Percentiles rank a stretch among this genome's conserved stretches.
These are phyloP conservation scores for Vinca minor DNA, from an alignment of 257 asterid genomes.

Conservation along the genomic window DNA sequence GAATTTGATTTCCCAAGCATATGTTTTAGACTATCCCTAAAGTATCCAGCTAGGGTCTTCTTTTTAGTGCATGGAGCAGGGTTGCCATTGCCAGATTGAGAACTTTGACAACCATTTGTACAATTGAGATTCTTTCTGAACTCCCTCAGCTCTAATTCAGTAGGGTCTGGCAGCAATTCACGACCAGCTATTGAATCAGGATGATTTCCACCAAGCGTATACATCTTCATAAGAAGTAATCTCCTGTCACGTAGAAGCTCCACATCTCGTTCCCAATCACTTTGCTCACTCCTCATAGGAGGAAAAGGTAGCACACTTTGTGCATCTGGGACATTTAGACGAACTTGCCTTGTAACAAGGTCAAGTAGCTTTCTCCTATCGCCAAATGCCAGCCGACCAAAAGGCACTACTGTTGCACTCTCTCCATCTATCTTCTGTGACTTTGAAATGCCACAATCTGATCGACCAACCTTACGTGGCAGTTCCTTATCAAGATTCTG, in stretches of 20 bases:
- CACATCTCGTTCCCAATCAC: conserved; percentile 38
- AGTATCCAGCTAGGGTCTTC: conserved; percentile 52
- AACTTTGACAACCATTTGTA: conserved; percentile 28
- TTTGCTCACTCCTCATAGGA: conserved; percentile 34
- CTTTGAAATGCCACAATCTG: conserved; percentile 41
- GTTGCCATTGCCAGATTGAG: conserved; percentile 30
- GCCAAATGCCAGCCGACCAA: conserved; percentile 67
- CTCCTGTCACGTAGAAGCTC: conserved; percentile 51
- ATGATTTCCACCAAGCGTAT: conserved; percentile 31
- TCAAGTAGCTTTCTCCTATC: conserved; percentile 79
- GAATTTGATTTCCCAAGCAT: conserved; percentile 64
- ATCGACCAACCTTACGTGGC: conserved; percentile 32
- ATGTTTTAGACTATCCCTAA: conserved; percentile 57
- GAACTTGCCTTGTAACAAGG: conserved; percentile 52
- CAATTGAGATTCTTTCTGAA: conserved; percentile 41
- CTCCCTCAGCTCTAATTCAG: conserved; percentile 45
- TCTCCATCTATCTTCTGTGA: conserved; percentile 49
- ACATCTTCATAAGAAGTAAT: conserved; percentile 55
- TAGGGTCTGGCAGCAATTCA: conserved; percentile 36
- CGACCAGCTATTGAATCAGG: conserved; percentile 32
- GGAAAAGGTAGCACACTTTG: conserved; percentile 45
- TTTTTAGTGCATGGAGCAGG: conserved; percentile 34
- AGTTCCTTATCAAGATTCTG: conserved; percentile 39
- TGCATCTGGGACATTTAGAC: conserved; percentile 32
- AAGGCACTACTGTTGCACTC: conserved; percentile 40